These are phyloP conservation scores for Verticillium klebahnii DNA, from an alignment of 2,329 filamentous ascomycete species.

Conservation along the genomic window DNA sequence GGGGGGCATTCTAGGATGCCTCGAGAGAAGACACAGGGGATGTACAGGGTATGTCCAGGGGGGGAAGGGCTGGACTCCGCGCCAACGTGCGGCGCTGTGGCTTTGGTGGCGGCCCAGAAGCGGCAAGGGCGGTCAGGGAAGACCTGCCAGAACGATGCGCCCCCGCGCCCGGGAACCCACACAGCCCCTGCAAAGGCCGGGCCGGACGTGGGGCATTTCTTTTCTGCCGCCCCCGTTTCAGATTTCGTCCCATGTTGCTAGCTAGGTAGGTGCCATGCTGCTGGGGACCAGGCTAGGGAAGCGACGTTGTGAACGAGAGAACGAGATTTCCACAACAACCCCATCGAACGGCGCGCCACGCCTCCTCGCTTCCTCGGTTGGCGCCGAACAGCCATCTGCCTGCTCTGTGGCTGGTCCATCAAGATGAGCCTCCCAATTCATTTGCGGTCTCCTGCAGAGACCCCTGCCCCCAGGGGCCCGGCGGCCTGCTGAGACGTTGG, in stretches of 20 bases:
- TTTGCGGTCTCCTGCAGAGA: not conserved
- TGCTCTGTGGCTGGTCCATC: not conserved
- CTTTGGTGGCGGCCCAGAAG: not conserved
- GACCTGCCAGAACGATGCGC: not conserved
- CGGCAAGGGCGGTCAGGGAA: not conserved
- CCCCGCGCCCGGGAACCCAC: not conserved
- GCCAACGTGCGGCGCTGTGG: not conserved
- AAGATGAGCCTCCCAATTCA: conserved; percentile 1
- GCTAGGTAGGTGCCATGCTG: not conserved
- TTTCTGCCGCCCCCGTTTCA: not conserved
- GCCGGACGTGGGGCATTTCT: not conserved
- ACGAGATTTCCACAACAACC: not conserved
- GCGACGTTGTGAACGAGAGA: not conserved
- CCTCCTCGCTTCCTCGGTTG: conserved; percentile 1
- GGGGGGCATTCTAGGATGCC: not conserved
- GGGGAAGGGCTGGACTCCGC: not conserved
- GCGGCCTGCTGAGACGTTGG: conserved; percentile 1
- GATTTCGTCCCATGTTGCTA: not conserved
- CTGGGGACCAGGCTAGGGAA: not conserved
- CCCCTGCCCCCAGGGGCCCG: not conserved
- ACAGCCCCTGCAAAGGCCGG: not conserved
- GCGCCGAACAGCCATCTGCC: not conserved
- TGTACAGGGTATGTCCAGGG: not conserved
- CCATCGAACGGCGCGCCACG: conserved; percentile 12
- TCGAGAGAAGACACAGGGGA: not conserved